phyloP scores from a whole-genome alignment of 2,329 filamentous ascomycete species.

The Alternaria dauci region DNA sequence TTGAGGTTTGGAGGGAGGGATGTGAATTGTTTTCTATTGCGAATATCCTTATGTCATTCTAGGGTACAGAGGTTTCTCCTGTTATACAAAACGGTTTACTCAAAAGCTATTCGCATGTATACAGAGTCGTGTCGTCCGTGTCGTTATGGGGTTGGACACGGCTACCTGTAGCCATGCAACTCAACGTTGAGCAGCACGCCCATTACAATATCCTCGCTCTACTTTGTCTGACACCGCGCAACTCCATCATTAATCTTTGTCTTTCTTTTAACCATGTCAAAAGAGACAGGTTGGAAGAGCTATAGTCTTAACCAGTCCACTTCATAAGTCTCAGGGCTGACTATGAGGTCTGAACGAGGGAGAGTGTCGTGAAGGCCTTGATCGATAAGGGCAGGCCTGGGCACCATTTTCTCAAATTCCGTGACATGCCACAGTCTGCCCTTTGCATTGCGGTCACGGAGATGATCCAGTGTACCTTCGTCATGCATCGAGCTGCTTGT shows the following conservation, averaged over 20 bases:
- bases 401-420: not conserved
- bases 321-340: too few species aligned
- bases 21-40: not conserved
- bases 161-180: not conserved
- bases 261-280: not conserved
- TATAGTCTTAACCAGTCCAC: too few species aligned
- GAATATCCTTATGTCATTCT: not conserved
- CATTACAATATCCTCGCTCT: not conserved
- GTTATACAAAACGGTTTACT: not conserved
- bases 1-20: not conserved
- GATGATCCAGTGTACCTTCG: not conserved
- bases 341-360: not conserved
- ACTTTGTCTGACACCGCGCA: not conserved
- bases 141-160: too few species aligned
- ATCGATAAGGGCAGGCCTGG: not conserved
- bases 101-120: not conserved
- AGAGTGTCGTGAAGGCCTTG: not conserved
- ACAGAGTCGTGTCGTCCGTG: not conserved
- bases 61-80: not conserved
- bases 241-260: not conserved
- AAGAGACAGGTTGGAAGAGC: not conserved
- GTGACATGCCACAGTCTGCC: not conserved
- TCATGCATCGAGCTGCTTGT: not conserved
- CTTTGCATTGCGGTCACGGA: not conserved
- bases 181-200: not conserved